Conservation (phyloP, 441 rosid genomes). For the Syzygium malaccense region DNA sequence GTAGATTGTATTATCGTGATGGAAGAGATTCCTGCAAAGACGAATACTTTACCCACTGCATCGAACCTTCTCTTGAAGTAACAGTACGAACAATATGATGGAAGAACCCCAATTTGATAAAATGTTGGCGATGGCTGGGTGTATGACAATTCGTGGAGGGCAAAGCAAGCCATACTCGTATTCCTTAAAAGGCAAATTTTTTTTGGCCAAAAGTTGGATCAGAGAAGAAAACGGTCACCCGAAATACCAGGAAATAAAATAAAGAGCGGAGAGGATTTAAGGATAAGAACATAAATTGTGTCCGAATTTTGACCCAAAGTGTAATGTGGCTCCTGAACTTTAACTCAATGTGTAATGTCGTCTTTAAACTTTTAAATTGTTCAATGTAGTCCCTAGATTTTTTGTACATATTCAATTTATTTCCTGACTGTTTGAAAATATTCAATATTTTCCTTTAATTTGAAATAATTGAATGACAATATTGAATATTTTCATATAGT, state of each 20-base stretch:
- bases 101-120: background rate
- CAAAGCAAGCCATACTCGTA: background rate
- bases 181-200: background rate
- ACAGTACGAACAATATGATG: background rate
- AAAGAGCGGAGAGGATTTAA: background rate
- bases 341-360: no score
- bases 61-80: background rate
- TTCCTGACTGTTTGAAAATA: no score
- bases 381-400: no score
- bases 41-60: background rate
- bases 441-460: no score
- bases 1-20: background rate
- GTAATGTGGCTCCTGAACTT: no score
- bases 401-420: no score
- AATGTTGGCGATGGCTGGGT: background rate
- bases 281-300: background rate
- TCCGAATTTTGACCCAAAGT: no score
- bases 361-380: no score
- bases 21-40: background rate
- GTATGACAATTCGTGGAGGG: background rate
- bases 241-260: background rate
- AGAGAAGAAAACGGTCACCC: background rate
- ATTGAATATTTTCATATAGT: no score
- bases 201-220: background rate
- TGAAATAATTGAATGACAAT: no score